Evolutionary conservation across 2,329 filamentous ascomycete genomes (phyloP).

Genomic region (Aspergillus bombycis): DNA sequence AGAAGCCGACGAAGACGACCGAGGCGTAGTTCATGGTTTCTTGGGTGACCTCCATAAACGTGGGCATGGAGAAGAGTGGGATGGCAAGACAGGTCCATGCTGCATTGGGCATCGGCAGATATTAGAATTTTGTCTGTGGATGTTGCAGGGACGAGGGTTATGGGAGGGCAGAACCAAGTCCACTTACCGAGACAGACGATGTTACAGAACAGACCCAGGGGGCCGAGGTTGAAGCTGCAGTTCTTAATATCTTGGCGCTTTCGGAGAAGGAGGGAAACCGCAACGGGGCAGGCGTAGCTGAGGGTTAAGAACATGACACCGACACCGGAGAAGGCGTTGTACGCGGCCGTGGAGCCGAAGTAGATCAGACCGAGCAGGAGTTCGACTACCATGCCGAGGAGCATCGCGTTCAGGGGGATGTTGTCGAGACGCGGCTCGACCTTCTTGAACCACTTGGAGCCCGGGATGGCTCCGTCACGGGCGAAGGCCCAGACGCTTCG

Average conservation of each 20-base stretch:
- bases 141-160: not conserved
- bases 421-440: constrained; percentile 67
- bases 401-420: constrained; percentile 70
- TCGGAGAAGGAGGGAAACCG: constrained; percentile 61
- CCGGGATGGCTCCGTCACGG: constrained; percentile 72
- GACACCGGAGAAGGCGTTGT: constrained; percentile 78
- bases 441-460: constrained; percentile 64
- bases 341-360: constrained; percentile 76
- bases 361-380: constrained; percentile 75
- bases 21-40: constrained; percentile 72
- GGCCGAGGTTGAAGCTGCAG: constrained; percentile 56
- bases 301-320: constrained; percentile 76
- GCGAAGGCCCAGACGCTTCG: constrained; percentile 75
- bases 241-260: constrained; percentile 61
- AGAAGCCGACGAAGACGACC: constrained; percentile 72
- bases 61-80: constrained; percentile 65
- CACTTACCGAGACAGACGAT: constrained; percentile 64
- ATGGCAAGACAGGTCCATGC: constrained; percentile 69
- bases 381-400: constrained; percentile 69
- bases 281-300: constrained; percentile 69
- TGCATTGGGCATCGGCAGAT: constrained; percentile 6
- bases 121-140: not conserved
- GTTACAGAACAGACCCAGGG: constrained; percentile 65
- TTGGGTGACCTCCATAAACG: constrained; percentile 61
- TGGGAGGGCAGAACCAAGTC: too few relatives aligned